A percentile compares a stretch with the other conserved stretches of the same genome.
phyloP scores from a whole-genome alignment of 495 filamentous ascomycete genomes.

The Daldinia childiae region DNA sequence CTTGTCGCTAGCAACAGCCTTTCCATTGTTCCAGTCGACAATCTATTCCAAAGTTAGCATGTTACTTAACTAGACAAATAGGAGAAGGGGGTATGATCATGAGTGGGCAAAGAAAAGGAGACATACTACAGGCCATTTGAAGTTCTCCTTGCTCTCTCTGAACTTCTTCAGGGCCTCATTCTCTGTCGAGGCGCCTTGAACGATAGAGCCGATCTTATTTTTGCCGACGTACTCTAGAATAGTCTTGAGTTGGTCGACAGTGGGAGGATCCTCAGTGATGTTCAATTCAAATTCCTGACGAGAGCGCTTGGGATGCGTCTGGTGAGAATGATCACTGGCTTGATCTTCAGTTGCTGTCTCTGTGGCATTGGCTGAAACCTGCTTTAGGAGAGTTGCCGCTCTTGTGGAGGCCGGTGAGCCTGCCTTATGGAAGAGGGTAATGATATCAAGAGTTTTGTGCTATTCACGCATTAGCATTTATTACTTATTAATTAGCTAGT shows the following conservation, averaged over 20 bases:
- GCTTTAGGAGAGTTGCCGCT: slow-evolving; percentile 77
- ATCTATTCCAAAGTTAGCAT: slow-evolving; percentile 56
- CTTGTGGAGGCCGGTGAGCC: slow-evolving; percentile 69
- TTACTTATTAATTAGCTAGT: background rate
- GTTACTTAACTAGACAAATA: background rate
- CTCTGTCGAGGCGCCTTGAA: slow-evolving; percentile 74
- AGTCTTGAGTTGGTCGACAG: slow-evolving; percentile 81
- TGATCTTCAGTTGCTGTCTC: slow-evolving; percentile 71
- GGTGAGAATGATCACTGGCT: slow-evolving; percentile 64
- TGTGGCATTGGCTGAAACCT: slow-evolving; percentile 69
- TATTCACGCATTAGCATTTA: slow-evolving; percentile 47
- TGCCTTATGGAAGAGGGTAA: slow-evolving; percentile 95
- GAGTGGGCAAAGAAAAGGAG: background rate
- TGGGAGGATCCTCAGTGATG: slow-evolving; percentile 82
- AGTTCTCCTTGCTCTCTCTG: slow-evolving; percentile 63
- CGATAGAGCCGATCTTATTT: slow-evolving; percentile 64
- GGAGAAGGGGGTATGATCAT: background rate
- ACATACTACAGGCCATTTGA: slow-evolving; percentile 77
- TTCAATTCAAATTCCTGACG: slow-evolving; percentile 84
- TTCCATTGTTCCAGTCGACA: slow-evolving; percentile 95
- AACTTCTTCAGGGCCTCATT: slow-evolving; percentile 82
- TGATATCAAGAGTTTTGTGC: slow-evolving; percentile 86
- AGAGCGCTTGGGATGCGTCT: slow-evolving; percentile 59
- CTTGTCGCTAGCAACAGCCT: slow-evolving; percentile 75
- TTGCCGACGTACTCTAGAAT: slow-evolving; percentile 85